Percentiles rank a stretch among this genome's conserved stretches.
Evolutionary conservation across 805 yeast species (phyloP).

Genomic region (Saccharomyces eubayanus): DNA sequence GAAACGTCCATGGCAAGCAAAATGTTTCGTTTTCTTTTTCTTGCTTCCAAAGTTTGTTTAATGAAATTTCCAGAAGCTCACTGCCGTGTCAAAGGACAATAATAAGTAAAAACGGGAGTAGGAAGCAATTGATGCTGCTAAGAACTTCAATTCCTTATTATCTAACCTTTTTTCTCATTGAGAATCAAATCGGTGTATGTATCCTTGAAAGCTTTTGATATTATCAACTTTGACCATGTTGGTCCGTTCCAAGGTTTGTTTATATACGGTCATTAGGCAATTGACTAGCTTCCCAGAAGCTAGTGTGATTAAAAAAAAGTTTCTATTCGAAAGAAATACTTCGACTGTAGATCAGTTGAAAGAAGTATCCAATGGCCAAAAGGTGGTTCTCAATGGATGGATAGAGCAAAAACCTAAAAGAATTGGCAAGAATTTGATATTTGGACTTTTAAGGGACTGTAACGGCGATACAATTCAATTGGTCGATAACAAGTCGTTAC

Average conservation of each 20-base stretch:
- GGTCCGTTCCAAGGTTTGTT: not conserved
- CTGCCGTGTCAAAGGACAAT: not conserved
- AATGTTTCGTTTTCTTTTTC: not conserved
- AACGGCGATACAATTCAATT: constrained; percentile 63
- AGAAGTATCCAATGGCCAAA: constrained; percentile 3
- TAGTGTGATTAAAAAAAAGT: constrained; percentile 10
- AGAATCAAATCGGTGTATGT: not conserved
- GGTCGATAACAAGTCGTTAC: constrained; percentile 34
- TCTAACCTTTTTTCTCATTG: not conserved
- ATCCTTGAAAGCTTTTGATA: not conserved
- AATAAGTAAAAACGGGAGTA: not conserved
- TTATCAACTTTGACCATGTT: not conserved
- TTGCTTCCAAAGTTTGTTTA: not conserved
- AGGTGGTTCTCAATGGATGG: constrained; percentile 71
- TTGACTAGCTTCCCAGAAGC: constrained; percentile 8
- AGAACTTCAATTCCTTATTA: not conserved
- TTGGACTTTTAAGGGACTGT: constrained; percentile 68
- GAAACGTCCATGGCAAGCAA: not conserved
- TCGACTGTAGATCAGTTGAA: constrained; percentile 8
- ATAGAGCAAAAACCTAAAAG: constrained; percentile 65
- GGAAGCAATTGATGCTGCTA: not conserved
- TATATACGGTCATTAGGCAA: not conserved
- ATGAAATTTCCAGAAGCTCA: not conserved
- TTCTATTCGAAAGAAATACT: constrained; percentile 10
- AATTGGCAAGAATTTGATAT: constrained; percentile 53